phyloP scores from a whole-genome alignment of 2,329 filamentous ascomycete genomes.

The Aspergillus thermomutatus region DNA sequence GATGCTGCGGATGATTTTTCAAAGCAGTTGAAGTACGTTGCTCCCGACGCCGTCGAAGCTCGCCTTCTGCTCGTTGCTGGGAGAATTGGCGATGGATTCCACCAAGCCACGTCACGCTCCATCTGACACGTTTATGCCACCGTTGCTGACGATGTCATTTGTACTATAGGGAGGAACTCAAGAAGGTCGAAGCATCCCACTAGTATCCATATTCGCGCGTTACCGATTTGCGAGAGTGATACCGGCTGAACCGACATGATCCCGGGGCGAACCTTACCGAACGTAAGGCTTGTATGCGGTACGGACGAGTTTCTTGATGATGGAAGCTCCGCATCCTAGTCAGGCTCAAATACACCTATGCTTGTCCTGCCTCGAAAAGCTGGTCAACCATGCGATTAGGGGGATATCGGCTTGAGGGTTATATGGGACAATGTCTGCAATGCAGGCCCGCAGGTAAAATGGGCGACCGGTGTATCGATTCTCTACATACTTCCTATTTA shows the following conservation, averaged over 20 bases:
- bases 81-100: no score
- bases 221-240: slow-evolving; percentile 5
- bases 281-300: background rate
- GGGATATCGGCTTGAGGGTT: background rate
- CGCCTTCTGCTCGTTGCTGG: background rate
- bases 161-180: slow-evolving; percentile 64
- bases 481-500: background rate
- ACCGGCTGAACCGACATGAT: background rate
- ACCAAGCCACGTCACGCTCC: background rate
- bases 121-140: background rate
- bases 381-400: background rate
- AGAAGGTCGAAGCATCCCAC: slow-evolving; percentile 83
- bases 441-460: background rate
- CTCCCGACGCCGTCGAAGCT: background rate
- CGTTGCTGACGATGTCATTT: slow-evolving; percentile 3
- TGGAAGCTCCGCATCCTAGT: background rate
- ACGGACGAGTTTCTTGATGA: background rate
- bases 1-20: slow-evolving; percentile 97
- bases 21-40: slow-evolving; percentile 79
- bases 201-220: slow-evolving; percentile 44
- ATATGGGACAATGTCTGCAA: background rate
- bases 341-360: background rate
- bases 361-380: background rate
- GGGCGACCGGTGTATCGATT: background rate
- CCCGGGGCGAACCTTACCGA: background rate